phyloP scores from a whole-genome alignment of 345 rosid genomes.

The Sisymbrium altissimum region DNA sequence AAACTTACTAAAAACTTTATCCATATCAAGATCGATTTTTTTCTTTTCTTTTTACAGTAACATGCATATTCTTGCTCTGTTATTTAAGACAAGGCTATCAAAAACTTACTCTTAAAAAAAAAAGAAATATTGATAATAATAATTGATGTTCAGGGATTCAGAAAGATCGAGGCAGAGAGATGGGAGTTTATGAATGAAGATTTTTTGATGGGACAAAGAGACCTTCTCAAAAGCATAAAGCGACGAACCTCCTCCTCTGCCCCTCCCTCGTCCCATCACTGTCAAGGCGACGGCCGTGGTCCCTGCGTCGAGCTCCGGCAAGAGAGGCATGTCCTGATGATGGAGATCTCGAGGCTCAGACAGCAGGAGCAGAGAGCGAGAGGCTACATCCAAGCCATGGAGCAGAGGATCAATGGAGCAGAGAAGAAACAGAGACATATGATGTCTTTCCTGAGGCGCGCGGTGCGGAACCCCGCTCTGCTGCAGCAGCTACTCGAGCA shows the following conservation, averaged over 20 bases:
- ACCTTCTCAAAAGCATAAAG: slow-evolving; percentile 67
- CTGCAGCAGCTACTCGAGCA: slow-evolving; percentile 53
- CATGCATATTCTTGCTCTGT: neutral
- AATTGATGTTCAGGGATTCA: slow-evolving; percentile 67
- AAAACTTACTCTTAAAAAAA: neutral
- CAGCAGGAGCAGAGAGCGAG: slow-evolving; percentile 68
- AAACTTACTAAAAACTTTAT: no score
- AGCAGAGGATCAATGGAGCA: slow-evolving; percentile 59
- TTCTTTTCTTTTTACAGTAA: neutral
- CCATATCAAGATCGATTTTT: no score
- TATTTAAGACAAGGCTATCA: neutral
- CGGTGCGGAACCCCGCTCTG: slow-evolving; percentile 61
- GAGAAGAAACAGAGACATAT: slow-evolving; percentile 80
- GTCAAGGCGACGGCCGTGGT: slow-evolving; percentile 36
- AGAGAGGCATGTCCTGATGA: slow-evolving; percentile 54
- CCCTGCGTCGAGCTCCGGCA: slow-evolving; percentile 57
- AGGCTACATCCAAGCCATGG: slow-evolving; percentile 57
- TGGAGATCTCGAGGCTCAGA: slow-evolving; percentile 64
- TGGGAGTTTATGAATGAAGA: slow-evolving; percentile 92
- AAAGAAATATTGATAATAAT: neutral
- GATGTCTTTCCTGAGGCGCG: slow-evolving; percentile 81
- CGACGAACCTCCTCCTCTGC: slow-evolving; percentile 48
- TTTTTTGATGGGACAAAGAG: slow-evolving; percentile 66
- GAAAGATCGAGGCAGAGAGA: slow-evolving; percentile 74
- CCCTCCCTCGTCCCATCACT: slow-evolving; percentile 32